Percentiles rank a stretch among this genome's conserved stretches.
Conservation (phyloP, 192 early-diverging fungal genomes). For the Chytriomyces sp. region DNA sequence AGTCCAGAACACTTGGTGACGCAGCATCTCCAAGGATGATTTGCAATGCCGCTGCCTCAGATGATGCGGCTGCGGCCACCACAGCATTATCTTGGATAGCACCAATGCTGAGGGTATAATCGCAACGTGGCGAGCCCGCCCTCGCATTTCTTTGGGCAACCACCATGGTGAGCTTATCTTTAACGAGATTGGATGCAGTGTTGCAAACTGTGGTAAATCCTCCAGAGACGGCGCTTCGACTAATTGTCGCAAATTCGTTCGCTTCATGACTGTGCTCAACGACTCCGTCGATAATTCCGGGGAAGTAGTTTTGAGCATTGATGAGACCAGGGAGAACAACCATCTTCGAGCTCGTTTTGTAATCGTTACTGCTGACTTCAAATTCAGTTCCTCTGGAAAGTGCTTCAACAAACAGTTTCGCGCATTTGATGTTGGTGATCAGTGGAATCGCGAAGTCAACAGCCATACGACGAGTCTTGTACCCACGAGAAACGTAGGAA, state of each 20-base stretch:
- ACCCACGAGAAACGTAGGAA: constrained; percentile 91
- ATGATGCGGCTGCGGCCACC: constrained; percentile 48
- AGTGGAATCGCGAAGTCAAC: constrained; percentile 96
- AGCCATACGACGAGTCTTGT: constrained; percentile 94
- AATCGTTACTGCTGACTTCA: constrained; percentile 87
- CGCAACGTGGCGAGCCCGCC: constrained; percentile 61
- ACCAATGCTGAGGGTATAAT: constrained; percentile 71
- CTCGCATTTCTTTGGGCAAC: constrained; percentile 57
- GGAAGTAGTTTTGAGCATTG: constrained; percentile 76
- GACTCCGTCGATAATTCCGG: constrained; percentile 49
- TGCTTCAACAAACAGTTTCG: constrained; percentile 97
- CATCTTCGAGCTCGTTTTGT: constrained; percentile 85
- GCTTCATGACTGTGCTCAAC: constrained; percentile 15
- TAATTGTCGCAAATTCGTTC: constrained; percentile 66
- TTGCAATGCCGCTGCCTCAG: constrained; percentile 61
- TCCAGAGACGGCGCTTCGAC: constrained; percentile 77
- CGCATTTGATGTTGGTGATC: constrained; percentile 99
- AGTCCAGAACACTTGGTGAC: constrained; percentile 56
- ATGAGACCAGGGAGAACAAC: constrained; percentile 86
- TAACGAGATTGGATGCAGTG: constrained; percentile 61
- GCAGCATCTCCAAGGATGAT: constrained; percentile 61
- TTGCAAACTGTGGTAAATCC: constrained; percentile 89
- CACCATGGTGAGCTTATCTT: constrained; percentile 61
- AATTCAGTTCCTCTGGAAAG: constrained; percentile 73
- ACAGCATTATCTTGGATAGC: constrained; percentile 72